Conservation (phyloP, 2,329 filamentous ascomycete species). For the Didymella keratinophila region DNA sequence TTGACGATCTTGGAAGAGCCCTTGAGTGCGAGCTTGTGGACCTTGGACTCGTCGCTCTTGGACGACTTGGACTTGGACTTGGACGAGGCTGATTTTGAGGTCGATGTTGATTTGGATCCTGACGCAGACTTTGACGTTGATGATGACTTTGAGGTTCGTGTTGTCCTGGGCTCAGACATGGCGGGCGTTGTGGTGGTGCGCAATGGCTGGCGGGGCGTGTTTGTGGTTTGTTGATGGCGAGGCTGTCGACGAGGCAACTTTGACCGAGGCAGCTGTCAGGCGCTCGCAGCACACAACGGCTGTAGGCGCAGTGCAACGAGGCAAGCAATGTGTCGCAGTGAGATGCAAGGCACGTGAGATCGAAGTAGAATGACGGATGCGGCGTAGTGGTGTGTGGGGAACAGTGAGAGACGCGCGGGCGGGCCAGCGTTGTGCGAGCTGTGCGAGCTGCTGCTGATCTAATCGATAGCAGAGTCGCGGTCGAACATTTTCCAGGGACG, state of each 20-base stretch:
- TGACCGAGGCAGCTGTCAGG: background rate
- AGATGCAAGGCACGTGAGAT: slow-evolving; percentile 13
- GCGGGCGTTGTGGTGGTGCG: slow-evolving; percentile 15
- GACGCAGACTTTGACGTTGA: slow-evolving; percentile 13
- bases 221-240: slow-evolving; percentile 36
- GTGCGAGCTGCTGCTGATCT: slow-evolving; percentile 18
- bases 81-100: slow-evolving; percentile 9
- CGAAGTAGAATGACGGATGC: slow-evolving; percentile 11
- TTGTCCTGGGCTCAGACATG: slow-evolving; percentile 46
- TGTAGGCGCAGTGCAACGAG: background rate
- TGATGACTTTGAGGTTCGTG: slow-evolving; percentile 22
- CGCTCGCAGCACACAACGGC: background rate
- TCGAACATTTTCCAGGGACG: slow-evolving; percentile 15
- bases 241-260: slow-evolving; percentile 45
- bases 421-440: background rate
- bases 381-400: slow-evolving; percentile 22
- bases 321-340: background rate
- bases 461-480: slow-evolving; percentile 3
- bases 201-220: slow-evolving; percentile 4
- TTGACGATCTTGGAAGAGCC: slow-evolving; percentile 86
- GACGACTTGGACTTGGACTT: slow-evolving; percentile 46
- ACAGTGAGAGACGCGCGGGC: slow-evolving; percentile 5
- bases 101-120: slow-evolving; percentile 15
- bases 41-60: slow-evolving; percentile 77
- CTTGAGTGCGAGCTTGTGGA: slow-evolving; percentile 92